These are phyloP conservation scores for Benincasa hispida DNA, from an alignment of 306 rosid genomes.

Conservation along the genomic window DNA sequence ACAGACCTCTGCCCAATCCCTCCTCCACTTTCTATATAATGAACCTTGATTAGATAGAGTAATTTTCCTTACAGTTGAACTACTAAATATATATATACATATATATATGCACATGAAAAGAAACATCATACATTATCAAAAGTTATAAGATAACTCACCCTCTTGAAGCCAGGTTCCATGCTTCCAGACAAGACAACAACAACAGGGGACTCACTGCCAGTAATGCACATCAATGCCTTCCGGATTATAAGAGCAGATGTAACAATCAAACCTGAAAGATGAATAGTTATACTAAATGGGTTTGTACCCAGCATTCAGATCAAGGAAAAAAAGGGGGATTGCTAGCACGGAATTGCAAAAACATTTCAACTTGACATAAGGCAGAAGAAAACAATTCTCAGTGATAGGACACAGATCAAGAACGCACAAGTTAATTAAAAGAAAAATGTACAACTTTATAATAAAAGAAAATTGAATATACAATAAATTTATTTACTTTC, in stretches of 20 bases:
- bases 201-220: constrained; percentile 80
- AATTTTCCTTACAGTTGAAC: background rate
- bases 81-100: background rate
- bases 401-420: too few relatives aligned
- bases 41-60: background rate
- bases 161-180: constrained; percentile 88
- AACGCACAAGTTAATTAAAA: too few relatives aligned
- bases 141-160: constrained; percentile 9
- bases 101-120: background rate
- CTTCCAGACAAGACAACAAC: constrained; percentile 94
- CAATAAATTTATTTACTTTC: too few relatives aligned
- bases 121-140: background rate
- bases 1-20: background rate
- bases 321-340: background rate
- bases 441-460: too few relatives aligned
- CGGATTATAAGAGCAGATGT: constrained; percentile 71
- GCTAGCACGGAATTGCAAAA: too few relatives aligned
- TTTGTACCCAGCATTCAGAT: background rate
- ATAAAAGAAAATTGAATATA: too few relatives aligned
- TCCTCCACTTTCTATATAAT: background rate
- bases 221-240: constrained; percentile 73
- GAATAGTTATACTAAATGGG: background rate
- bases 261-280: constrained; percentile 58
- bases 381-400: too few relatives aligned
- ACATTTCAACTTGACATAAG: too few relatives aligned